Conservation (phyloP, 169 alveolate genomes). For the Amoebophrya sp. region DNA sequence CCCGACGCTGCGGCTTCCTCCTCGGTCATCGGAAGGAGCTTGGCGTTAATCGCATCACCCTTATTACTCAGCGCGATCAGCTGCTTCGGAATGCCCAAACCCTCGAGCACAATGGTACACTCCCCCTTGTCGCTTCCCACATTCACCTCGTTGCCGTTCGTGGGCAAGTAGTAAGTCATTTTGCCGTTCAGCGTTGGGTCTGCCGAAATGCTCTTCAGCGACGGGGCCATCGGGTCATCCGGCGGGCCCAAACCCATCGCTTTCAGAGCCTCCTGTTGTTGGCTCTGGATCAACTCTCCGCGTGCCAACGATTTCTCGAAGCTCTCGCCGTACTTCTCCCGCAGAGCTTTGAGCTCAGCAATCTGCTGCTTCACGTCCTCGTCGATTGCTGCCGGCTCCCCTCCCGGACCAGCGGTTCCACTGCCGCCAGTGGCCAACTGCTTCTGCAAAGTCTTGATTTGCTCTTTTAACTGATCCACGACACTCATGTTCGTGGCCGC, state of each 20-base stretch:
- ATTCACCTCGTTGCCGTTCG: not conserved
- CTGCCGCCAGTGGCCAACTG: constrained; percentile 24
- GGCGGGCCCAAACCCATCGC: not conserved
- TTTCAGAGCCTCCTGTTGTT: not conserved
- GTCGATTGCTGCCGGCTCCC: not conserved
- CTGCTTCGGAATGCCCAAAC: not conserved
- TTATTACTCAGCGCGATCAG: not conserved
- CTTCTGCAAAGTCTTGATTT: not conserved
- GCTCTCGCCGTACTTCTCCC: not conserved
- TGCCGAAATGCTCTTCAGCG: not conserved
- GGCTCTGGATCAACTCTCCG: not conserved
- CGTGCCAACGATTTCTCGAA: not conserved
- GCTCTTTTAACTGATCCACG: not conserved
- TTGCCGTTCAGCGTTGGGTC: not conserved
- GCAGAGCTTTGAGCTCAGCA: not conserved
- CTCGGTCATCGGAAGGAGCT: not conserved
- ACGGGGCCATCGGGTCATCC: not conserved
- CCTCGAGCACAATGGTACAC: not conserved
- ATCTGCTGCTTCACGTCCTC: not conserved
- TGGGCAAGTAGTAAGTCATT: not conserved
- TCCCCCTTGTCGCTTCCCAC: too few species aligned
- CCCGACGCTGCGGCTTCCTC: not conserved
- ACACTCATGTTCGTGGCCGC: not conserved
- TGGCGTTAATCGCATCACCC: not conserved
- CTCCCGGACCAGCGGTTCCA: not conserved